These are phyloP conservation scores for Penicillium ochrochloron DNA, from an alignment of 495 filamentous ascomycete genomes.

Conservation along the genomic window DNA sequence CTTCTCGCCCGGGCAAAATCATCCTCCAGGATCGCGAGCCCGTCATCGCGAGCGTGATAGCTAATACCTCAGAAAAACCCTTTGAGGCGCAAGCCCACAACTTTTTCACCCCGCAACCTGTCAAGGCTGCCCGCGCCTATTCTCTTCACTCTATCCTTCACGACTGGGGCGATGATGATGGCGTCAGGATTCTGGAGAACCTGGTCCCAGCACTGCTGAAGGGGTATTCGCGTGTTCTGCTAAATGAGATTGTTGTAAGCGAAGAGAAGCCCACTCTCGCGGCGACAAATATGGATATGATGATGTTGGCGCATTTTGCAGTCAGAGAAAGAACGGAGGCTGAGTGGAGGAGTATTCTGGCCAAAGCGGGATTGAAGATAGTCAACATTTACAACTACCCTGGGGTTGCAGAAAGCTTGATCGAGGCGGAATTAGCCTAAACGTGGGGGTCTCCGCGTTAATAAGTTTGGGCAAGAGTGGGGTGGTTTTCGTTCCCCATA, in stretches of 20 bases:
- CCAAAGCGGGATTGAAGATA: no score
- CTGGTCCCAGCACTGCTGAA: no score
- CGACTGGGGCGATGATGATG: slow-evolving; percentile 50
- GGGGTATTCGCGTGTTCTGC: no score
- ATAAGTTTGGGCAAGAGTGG: no score
- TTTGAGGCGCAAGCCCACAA: slow-evolving; percentile 41
- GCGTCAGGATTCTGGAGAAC: no score
- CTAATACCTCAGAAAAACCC: background rate
- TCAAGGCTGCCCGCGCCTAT: slow-evolving; percentile 44
- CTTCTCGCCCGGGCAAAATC: slow-evolving; percentile 41
- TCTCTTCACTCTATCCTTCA: slow-evolving; percentile 49
- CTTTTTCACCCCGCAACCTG: slow-evolving; percentile 58
- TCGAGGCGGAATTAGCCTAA: slow-evolving; percentile 35
- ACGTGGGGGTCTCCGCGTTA: no score
- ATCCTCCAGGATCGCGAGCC: slow-evolving; percentile 54
- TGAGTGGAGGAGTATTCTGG: no score
- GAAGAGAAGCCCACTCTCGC: slow-evolving; percentile 41
- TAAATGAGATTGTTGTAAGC: no score
- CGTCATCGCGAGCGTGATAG: slow-evolving; percentile 36
- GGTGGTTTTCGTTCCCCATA: background rate
- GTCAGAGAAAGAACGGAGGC: slow-evolving; percentile 42
- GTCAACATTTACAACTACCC: slow-evolving; percentile 15
- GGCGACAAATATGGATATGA: slow-evolving; percentile 49
- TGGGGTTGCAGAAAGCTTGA: slow-evolving; percentile 35
- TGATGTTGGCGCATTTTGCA: slow-evolving; percentile 47